Evolutionary conservation across 2,329 filamentous ascomycete species (phyloP), one percentile per base, ranked within the genome.

Genomic region (Alternaria consortialis): DNA sequence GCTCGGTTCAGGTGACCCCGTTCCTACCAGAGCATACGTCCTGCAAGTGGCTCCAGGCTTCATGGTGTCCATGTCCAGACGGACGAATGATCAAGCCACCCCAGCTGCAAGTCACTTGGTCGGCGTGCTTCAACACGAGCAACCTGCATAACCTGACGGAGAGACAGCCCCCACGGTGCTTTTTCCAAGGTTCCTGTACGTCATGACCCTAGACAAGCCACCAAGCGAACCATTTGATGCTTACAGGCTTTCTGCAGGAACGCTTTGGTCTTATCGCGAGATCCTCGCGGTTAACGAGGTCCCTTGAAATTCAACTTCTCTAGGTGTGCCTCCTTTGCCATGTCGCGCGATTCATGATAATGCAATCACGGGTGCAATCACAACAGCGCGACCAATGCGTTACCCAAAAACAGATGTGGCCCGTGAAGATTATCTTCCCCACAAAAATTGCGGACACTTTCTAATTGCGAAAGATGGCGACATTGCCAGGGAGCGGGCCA

Each of bases 111-210:
- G 70, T 76, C 72, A 74, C 74, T 72, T 72, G 73, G 27, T 46
- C 50, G 48, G 56, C 47, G 40, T 56, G 44, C 48, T 50, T 53
- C 43, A 56, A 64, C 59, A 62, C 59, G 56, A 67, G 39, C 58
- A 44, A 46, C 56, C 48, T 62, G 52, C 62, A 56, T 60, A 56
- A 53, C 34, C 56, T 56, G 63, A 40, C 46, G 37, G 44, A 61
- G 53, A 63, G 62, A 56, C 58, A 48, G 56, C 71, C 74, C 73
- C 75, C 75, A 76, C 74, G 70, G 58, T 69, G 46, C 70, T 69
- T 67, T 62, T 62, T 66, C 50, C 54, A 63, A 62, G 61, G 58
- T 66, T 67, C 67, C 48, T 61, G 47, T 57, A 54, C 48, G 56
- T 44, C 58, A 61, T 27, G 47, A 27, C 57, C 36, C 57, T 56